Base-by-base conservation (phyloP, 2,329 filamentous ascomycete genomes). In the Mollisiaceae sp. region DNA sequence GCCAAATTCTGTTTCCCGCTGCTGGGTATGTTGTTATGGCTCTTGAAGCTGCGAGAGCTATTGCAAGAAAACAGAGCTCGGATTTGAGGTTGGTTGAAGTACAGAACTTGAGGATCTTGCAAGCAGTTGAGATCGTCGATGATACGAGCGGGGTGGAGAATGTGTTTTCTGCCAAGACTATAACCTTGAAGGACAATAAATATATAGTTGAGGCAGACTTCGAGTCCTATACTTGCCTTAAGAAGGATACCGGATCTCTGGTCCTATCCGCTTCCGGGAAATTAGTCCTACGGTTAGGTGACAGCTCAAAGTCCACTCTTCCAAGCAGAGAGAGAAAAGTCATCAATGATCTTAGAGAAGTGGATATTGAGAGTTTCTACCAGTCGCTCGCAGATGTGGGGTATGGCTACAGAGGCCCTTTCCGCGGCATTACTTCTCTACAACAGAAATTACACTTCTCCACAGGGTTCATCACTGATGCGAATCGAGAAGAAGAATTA, bases 41-140 rank as follows among this genome's bases (percentile, higher is more conserved):
- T 8, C 18, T 57, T 39, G 32, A 38, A 15, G 55, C 18, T 14
- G 36, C 36, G 55, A 41, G n/a, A 20, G 9, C 39, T 24, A 36
- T 57, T 57, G 55, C 55, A 4, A 15, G 18, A 2, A 12, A 15
- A n/a, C 20, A 39, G 35, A 32, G 56, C 4, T 18, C 22, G 20
- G 24, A 52, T 24, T 15, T 67, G 1, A 20, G 83, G 82, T 60
- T 66, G 36, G 72, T 85, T 55, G 69, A 71, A 52, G 47, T 71
- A n/a, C 60, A 59, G 22, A 62, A 72, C 58, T 35, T 72, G 15
- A 57, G 38, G 18, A 70, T 71, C 32, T 20, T 47, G 15, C 58
- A 66, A 45, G 66, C 70, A 4, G 65, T 69, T 24, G 36, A 45
- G 2, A 59, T 65, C 18, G 50, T 59, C 36, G 64, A 65, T 50